Evolutionary conservation across 139 green algal genomes (phyloP).

Genomic region (Pycnococcus provasolii): DNA sequence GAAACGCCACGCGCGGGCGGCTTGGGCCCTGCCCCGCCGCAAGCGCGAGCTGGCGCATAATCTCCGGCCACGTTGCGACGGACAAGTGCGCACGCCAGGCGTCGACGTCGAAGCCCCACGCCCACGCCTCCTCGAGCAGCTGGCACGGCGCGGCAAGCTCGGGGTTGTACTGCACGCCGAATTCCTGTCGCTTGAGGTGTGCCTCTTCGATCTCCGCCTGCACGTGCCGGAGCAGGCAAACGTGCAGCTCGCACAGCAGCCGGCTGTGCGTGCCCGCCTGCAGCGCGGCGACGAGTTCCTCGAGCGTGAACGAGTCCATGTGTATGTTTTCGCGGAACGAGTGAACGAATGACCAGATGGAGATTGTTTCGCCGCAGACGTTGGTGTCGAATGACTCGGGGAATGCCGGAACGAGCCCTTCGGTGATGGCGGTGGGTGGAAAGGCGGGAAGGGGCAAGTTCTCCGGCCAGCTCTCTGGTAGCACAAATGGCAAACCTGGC

Average conservation of each 20-base stretch:
- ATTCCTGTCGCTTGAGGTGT: conserved; percentile 36
- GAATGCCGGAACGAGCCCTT: no score
- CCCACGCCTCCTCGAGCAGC: conserved; percentile 69
- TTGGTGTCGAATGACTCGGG: no score
- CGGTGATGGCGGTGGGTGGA: no score
- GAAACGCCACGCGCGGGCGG: conserved; percentile 13
- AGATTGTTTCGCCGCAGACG: no score
- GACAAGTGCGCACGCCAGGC: conserved; percentile 79
- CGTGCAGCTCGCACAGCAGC: conserved; percentile 56
- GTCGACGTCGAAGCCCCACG: conserved; percentile 86
- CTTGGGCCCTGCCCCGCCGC: conserved; percentile 30
- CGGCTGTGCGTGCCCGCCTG: conserved; percentile 17
- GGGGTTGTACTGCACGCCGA: conserved; percentile 18
- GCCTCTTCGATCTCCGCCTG: conserved; percentile 64
- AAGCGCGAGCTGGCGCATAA: conserved; percentile 56
- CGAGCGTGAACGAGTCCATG: conserved; percentile 39
- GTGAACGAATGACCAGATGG: conserved; percentile 44
- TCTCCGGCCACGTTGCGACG: conserved; percentile 76
- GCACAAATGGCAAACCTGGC: no score
- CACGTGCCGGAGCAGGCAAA: conserved; percentile 36
- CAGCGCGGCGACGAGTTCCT: conserved; percentile 47
- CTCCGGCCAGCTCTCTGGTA: no score
- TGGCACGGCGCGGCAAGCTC: conserved; percentile 26
- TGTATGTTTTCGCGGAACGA: conserved; percentile 59
- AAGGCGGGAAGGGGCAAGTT: no score